Evolutionary conservation across 352 stramenopile species (phyloP).

Genomic region (Peronospora farinosa): DNA sequence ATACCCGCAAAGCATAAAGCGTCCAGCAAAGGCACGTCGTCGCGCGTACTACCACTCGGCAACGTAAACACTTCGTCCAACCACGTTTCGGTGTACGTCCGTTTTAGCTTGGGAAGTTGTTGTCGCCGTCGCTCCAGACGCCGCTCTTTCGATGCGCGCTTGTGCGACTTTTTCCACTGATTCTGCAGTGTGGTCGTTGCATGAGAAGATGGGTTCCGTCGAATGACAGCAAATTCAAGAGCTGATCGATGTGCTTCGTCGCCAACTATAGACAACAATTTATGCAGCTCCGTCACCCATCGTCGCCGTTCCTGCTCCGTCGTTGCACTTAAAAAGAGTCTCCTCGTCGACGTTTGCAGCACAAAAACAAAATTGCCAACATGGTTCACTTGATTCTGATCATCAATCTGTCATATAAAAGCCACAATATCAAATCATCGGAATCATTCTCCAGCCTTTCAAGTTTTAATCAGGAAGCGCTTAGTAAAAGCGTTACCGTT

Average conservation of each 20-base stretch:
- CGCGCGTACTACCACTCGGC: conserved; percentile 27
- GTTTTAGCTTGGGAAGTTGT: conserved; percentile 60
- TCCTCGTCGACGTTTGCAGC: conserved; percentile 41
- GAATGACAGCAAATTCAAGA: conserved; percentile 25
- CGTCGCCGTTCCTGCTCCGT: conserved; percentile 66
- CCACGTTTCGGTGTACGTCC: conserved; percentile 72
- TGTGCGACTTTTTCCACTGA: conserved; percentile 15
- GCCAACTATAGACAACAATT: conserved; percentile 28
- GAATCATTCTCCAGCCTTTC: not conserved
- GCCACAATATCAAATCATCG: not conserved
- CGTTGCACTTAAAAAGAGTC: conserved; percentile 61
- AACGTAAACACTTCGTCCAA: conserved; percentile 54
- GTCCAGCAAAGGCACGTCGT: conserved; percentile 37
- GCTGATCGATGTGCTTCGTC: conserved; percentile 12
- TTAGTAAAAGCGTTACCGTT: not conserved
- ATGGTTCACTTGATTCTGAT: conserved; percentile 76
- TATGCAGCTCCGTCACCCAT: conserved; percentile 57
- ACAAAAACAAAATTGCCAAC: conserved; percentile 76
- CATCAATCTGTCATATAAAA: conserved; percentile 45
- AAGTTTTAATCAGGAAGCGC: not conserved
- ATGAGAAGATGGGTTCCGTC: conserved; percentile 31
- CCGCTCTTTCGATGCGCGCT: conserved; percentile 53
- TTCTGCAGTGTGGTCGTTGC: conserved; percentile 20
- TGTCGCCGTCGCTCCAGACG: conserved; percentile 56
- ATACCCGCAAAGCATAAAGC: conserved; percentile 76